phyloP scores from a whole-genome alignment of 768 basidiomycete genomes.

The Tulasnella sp. region DNA sequence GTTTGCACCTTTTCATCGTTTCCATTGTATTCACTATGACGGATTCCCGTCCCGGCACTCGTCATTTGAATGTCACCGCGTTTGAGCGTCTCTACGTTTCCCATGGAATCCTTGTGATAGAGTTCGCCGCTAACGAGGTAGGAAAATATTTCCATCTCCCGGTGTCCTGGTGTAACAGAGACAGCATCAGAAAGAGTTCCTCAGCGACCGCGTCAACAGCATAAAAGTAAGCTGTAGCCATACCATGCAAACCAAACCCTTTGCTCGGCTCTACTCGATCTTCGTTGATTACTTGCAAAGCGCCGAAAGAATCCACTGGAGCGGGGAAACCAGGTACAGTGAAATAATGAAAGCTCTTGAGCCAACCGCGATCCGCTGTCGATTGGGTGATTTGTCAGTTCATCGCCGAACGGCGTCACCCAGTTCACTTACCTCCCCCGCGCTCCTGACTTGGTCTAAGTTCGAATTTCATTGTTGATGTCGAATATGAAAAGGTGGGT shows the following conservation, averaged over 20 bases:
- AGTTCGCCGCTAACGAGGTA: constrained; percentile 76
- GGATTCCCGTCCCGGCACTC: constrained; percentile 86
- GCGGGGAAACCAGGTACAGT: constrained; percentile 69
- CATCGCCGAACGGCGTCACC: not conserved
- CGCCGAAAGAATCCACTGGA: constrained; percentile 58
- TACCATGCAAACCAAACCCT: constrained; percentile 78
- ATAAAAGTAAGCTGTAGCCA: not conserved
- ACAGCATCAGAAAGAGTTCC: not conserved
- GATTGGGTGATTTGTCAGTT: not conserved
- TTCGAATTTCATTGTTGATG: not conserved
- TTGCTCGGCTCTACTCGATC: constrained; percentile 69
- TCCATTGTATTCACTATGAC: constrained; percentile 70
- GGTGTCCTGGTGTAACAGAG: constrained; percentile 47
- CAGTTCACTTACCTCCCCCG: not conserved
- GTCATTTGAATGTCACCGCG: constrained; percentile 90
- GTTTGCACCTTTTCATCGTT: constrained; percentile 30
- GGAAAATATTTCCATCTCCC: constrained; percentile 87
- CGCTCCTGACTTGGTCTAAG: not conserved
- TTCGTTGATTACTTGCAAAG: constrained; percentile 88
- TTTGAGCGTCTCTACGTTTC: constrained; percentile 82
- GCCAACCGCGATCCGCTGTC: constrained; percentile 71
- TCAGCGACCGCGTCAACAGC: not conserved
- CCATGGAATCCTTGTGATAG: constrained; percentile 63
- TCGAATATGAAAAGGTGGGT: not conserved
- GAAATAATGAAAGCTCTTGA: constrained; percentile 86